Evolutionary conservation across 768 basidiomycete genomes (phyloP), one percentile per base, ranked within the genome.

Genomic region (Termitomyces sp.): DNA sequence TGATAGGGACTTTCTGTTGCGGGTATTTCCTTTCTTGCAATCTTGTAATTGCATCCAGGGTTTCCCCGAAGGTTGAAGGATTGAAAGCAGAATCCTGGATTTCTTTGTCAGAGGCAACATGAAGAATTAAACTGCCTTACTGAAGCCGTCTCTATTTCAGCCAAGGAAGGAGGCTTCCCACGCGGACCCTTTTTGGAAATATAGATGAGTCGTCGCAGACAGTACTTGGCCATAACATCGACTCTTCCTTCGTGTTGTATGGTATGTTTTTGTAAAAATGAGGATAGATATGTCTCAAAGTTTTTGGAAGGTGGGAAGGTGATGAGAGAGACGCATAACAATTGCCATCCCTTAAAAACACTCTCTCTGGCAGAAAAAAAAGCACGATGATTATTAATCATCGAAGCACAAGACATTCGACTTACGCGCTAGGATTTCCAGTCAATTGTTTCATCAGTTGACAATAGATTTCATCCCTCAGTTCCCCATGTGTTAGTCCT

Each of bases 281-380:
- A 77, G 29, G 81, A 82, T 10, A 96, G 79, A 70, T 92, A 92
- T 0, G 85, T 79, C 68, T 94, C 93, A 64, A 96, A 94, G 69
- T 94, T 88, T 73, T 93, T 94, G 10, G 92, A 94, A 1, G 95
- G 94, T 5, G 92, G 91, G 69, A 98, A 98, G 2, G 92, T 90
- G 55, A 91, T 83, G n/a, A 94, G 77, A 28, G 94, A 77, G 2
- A 98, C 93, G 67, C 92, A 96, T 45, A 96, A 74, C 49, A 97
- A 75, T 66, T 97, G 95, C 90, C 94, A 97, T 26, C 94, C 95
- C 66, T 87, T 88, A 75, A 97, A 93, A 33, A 84, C 69, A 66
- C 92, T 89, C 66, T 94, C 90, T 20, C 92, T 59, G 26, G 6
- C n/a, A n/a, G 41, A 47, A n/a, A 36, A 39, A 41, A 15, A n/a